Base-by-base conservation (phyloP, 257 asterid species). In the Solanum lycopersicoides region DNA sequence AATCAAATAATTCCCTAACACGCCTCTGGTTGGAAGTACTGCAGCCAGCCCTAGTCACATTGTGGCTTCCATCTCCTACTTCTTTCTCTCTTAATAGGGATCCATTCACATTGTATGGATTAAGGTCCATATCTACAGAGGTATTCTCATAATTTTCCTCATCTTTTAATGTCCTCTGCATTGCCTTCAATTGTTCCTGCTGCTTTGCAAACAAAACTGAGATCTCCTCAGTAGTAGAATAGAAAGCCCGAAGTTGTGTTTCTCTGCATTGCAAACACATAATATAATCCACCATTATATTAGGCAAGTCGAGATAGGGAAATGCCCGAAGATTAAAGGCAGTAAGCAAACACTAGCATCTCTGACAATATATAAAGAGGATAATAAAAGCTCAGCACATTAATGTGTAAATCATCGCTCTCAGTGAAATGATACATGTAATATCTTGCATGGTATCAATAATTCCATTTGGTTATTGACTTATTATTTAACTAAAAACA, bases 201-300 rank as follows among this genome's bases (percentile, higher is more conserved):
- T 95, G 99, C 93, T 93, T 97, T 68, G 91, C 94, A 91, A 93
- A 96, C 87, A 96, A 88, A 88, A 83, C 89, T 9, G 96, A 94
- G 88, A 97, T 97, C 92, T 95, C 99, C 94, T 97, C 99, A 1
- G 99, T 96, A 16, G 99, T 96, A 23, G 99, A 96, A 90, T 97
- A 97, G 92, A 97, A 97, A 86, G 99, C 92, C 71, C 99, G 98
- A 77, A 97, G 99, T 92, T 97, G 99, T 45, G 99, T 95, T 90
- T 97, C 99, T 80, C 99, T 96, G 94, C 94, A 93, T 56, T 16
- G 86, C 82, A 83, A 89, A 56, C 83, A 84, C 35, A 79, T 18
- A 45, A 6, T 21, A 56, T 50, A 14, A 87, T 45, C 39, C 73
- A 83, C 68, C 44, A 80, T 50, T 47, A 47, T 47, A 47, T 5